These are phyloP conservation scores for Iberis pinnata DNA, from an alignment of 345 rosid genomes.

Conservation along the genomic window DNA sequence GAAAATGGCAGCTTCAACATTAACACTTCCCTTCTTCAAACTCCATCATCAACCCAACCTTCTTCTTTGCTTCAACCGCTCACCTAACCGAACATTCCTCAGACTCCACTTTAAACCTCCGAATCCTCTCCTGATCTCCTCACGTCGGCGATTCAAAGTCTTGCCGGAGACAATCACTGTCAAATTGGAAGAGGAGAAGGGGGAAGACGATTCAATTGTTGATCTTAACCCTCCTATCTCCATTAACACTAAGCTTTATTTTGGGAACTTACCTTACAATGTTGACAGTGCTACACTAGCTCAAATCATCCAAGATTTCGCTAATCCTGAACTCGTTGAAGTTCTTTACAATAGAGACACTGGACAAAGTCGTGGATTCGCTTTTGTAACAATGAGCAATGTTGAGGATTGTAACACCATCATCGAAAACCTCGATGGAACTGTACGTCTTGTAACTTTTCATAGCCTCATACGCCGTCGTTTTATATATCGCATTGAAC, in stretches of 20 bases:
- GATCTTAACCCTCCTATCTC: constrained; percentile 19
- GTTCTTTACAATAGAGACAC: constrained; percentile 77
- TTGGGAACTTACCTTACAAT: constrained; percentile 84
- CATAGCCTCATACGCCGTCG: too few species aligned
- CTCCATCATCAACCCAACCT: constrained; percentile 21
- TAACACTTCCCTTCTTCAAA: constrained; percentile 18
- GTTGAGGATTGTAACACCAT: constrained; percentile 65
- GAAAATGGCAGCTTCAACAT: constrained; percentile 25
- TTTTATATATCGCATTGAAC: too few species aligned
- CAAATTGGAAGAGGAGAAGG: constrained; percentile 31
- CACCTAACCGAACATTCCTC: constrained; percentile 9
- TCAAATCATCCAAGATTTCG: constrained; percentile 70
- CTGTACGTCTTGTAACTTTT: too few species aligned
- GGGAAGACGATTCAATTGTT: constrained; percentile 9
- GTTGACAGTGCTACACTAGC: constrained; percentile 93
- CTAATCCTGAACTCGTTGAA: constrained; percentile 75
- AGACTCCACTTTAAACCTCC: constrained; percentile 6
- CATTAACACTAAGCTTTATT: constrained; percentile 71
- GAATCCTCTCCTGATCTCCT: constrained; percentile 22
- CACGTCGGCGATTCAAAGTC: constrained; percentile 1
- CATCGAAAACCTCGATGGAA: constrained; percentile 78
- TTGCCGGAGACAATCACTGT: constrained; percentile 19
- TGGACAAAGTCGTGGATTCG: constrained; percentile 86
- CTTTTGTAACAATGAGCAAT: constrained; percentile 84
- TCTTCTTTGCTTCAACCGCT: background rate